Evolutionary conservation across 2,329 filamentous ascomycete species (phyloP).

Genomic region (Blastomyces parvus): DNA sequence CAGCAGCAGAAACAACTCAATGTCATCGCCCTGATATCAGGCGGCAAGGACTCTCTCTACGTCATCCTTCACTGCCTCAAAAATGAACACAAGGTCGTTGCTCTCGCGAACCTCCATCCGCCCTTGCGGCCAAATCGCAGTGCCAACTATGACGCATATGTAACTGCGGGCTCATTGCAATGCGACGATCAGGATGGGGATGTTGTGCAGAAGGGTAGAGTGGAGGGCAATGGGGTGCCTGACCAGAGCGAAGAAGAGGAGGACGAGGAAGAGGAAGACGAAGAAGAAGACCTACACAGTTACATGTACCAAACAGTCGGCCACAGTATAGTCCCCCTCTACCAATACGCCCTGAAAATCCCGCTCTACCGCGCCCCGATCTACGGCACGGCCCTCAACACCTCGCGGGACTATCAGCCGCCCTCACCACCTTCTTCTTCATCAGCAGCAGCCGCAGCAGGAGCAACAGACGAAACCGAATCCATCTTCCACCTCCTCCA

Average conservation of each 20-base stretch:
- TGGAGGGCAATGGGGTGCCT: conserved; percentile 21
- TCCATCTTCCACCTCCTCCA: conserved; percentile 67
- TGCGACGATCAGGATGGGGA: conserved; percentile 23
- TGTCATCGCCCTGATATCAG: conserved; percentile 87
- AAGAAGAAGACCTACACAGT: conserved; percentile 69
- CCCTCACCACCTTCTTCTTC: conserved; percentile 13
- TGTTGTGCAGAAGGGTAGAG: conserved; percentile 17
- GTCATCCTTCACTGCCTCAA: conserved; percentile 80
- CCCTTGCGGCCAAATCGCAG: conserved; percentile 17
- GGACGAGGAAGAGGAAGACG: conserved; percentile 27
- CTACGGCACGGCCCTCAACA: conserved; percentile 58
- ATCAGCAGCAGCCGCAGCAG: background rate
- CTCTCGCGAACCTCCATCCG: conserved; percentile 81
- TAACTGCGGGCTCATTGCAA: conserved; percentile 8
- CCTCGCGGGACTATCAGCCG: conserved; percentile 59
- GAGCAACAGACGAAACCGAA: conserved; percentile 71
- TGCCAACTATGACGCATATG: background rate
- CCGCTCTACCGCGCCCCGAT: conserved; percentile 79
- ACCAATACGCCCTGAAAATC: conserved; percentile 65
- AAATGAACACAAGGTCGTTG: conserved; percentile 76
- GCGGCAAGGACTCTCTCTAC: conserved; percentile 95
- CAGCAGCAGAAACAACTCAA: conserved; percentile 37
- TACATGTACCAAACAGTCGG: conserved; percentile 99
- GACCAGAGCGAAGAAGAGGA: conserved; percentile 20
- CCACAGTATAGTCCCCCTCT: conserved; percentile 75